Evolutionary conservation across 208 protist genomes (phyloP).

Genomic region (Leishmania tarentolae): DNA sequence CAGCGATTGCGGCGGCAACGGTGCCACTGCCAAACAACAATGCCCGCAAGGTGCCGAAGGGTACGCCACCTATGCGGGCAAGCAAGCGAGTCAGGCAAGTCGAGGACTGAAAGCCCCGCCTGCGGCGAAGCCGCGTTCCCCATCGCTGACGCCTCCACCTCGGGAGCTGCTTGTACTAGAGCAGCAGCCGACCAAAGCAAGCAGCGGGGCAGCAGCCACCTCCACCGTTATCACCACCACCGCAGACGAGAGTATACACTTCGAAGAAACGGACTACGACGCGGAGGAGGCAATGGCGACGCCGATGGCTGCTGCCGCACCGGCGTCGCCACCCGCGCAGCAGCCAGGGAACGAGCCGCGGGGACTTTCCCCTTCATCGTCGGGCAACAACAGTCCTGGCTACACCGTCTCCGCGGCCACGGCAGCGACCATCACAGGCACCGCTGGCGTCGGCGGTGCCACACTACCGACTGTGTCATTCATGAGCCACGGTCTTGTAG

Average conservation of each 20-base stretch:
- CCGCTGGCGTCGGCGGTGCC: background rate
- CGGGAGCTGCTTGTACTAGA: background rate
- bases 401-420: conserved; percentile 3
- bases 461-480: background rate
- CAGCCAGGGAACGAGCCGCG: background rate
- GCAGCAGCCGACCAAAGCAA: background rate
- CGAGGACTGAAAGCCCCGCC: too few relatives aligned
- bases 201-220: background rate
- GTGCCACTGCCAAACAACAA: background rate
- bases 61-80: background rate
- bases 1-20: background rate
- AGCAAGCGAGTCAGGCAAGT: background rate
- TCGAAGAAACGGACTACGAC: background rate
- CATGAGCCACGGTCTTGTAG: background rate
- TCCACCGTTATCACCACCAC: background rate
- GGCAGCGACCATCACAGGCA: background rate
- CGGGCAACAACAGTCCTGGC: background rate
- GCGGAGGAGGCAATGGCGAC: background rate
- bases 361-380: background rate
- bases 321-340: background rate
- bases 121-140: background rate
- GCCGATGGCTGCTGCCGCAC: background rate
- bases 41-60: background rate
- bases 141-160: background rate
- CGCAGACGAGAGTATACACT: conserved; percentile 1